Evolutionary conservation across 176 grass and related monocot species (phyloP), one percentile per base, ranked within the genome.

Genomic region (Poa annua): DNA sequence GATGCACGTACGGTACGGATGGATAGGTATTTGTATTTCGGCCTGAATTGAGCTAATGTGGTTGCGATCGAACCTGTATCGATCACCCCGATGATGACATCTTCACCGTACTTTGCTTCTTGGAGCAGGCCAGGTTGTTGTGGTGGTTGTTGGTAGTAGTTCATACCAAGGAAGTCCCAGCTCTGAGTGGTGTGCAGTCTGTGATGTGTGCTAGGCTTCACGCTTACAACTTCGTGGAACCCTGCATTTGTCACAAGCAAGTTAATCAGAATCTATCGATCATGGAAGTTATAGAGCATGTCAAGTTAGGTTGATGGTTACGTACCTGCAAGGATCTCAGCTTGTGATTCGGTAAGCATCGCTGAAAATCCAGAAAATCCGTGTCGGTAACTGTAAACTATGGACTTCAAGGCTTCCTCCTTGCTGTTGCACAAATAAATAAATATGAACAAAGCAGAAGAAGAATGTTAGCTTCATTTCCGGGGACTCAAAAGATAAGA

Each of bases 111-210:
- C 1, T 80, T 85, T 0, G 76, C 85, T 24, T 79, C 69, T 0
- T 75, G 44, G 3, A 85, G 50, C 15, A 93, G 38, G 33, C 71
- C 55, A 5, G 8, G 13, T 5, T 68, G 35, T 20, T 68, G 65
- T 39, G 8, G 36, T 4, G 36, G 32, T 51, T 83, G 32, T 51
- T 83, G 34, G 22, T 76, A 4, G 36, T 71, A 36, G 11, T 50
- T 13, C 39, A 89, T 4, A 0, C 77, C 66, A n/a, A 90, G 81
- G n/a, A 76, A 90, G 7, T 86, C 85, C 85, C 85, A 90, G 55
- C 91, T 93, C 9, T 73, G 81, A 10, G 88, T 86, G 6, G 82
- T 93, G 19, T 86, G 85, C 3, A 24, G 0, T 26, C 14, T 1
- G 5, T 49, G 45, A 1, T 51, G 55, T 1, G 32, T 65, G 33